A percentile compares a stretch with the other conserved stretches of the same genome.
Conservation (phyloP, 371 early-diverging fungal species). For the Apophysomyces trapeziformis region DNA sequence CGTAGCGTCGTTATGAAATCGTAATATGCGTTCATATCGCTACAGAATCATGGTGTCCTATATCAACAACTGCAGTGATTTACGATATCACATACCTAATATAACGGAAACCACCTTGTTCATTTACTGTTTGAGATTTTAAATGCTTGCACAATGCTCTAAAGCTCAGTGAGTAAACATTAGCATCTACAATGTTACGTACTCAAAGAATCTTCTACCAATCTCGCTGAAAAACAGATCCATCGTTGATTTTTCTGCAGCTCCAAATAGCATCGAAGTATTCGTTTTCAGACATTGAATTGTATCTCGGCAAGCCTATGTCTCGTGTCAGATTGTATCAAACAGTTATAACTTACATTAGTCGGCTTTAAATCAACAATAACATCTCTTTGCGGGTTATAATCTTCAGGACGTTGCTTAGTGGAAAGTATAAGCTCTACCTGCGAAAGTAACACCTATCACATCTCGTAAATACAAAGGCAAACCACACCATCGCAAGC, state of each 20-base stretch:
- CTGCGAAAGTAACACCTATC: slow-evolving; percentile 72
- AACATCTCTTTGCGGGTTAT: slow-evolving; percentile 62
- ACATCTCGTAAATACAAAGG: not conserved
- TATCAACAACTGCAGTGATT: not conserved
- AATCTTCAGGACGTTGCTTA: slow-evolving; percentile 71
- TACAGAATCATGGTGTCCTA: slow-evolving; percentile 21
- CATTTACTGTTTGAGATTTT: slow-evolving; percentile 76
- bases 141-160: slow-evolving; percentile 81
- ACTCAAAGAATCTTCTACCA: slow-evolving; percentile 86
- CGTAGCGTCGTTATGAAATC: slow-evolving; percentile 61
- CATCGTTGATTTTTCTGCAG: slow-evolving; percentile 85
- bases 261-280: slow-evolving; percentile 71
- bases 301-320: slow-evolving; percentile 66
- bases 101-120: slow-evolving; percentile 81
- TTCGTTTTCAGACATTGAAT: slow-evolving; percentile 82
- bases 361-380: slow-evolving; percentile 70
- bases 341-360: slow-evolving; percentile 34
- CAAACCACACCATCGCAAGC: not conserved
- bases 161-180: slow-evolving; percentile 2
- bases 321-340: not conserved
- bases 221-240: slow-evolving; percentile 91
- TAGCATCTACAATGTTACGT: slow-evolving; percentile 22
- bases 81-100: slow-evolving; percentile 54
- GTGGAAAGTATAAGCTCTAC: slow-evolving; percentile 72
- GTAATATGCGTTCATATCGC: slow-evolving; percentile 89